A percentile compares a stretch with the other conserved stretches of the same genome.
Evolutionary conservation across 345 rosid species (phyloP).

Genomic region (Hypericum perforatum): DNA sequence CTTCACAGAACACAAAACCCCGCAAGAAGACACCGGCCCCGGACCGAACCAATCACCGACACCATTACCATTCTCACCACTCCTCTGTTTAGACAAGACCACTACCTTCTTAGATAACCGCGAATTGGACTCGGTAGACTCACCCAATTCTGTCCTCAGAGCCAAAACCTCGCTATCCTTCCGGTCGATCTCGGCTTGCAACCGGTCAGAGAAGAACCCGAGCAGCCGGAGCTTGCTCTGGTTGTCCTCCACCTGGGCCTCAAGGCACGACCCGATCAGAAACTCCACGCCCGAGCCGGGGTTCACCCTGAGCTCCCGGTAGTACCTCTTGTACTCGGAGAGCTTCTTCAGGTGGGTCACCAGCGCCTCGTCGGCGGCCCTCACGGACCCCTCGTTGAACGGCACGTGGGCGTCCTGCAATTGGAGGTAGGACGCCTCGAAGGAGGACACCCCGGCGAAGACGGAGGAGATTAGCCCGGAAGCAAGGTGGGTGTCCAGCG

Average conservation of each 20-base stretch:
- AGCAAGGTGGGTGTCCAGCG: constrained; percentile 31
- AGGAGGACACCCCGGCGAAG: constrained; percentile 61
- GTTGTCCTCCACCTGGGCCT: constrained; percentile 84
- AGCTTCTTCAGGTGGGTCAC: constrained; percentile 59
- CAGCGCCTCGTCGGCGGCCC: constrained; percentile 63
- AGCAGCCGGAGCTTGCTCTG: constrained; percentile 86
- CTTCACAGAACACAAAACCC: constrained; percentile 46
- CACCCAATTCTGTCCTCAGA: constrained; percentile 54
- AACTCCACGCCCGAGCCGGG: constrained; percentile 35
- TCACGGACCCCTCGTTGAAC: constrained; percentile 46
- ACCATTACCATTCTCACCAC: too few species aligned
- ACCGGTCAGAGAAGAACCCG: constrained; percentile 54
- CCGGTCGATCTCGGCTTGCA: constrained; percentile 72
- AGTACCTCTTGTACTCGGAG: constrained; percentile 61
- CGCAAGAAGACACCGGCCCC: constrained; percentile 24
- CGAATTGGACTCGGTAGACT: constrained; percentile 43
- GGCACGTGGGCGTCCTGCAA: constrained; percentile 81
- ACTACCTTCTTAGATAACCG: constrained; percentile 44
- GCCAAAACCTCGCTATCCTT: constrained; percentile 48
- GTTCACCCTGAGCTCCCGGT: constrained; percentile 34
- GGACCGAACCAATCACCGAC: constrained; percentile 23
- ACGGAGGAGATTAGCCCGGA: constrained; percentile 55
- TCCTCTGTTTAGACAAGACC: too few species aligned
- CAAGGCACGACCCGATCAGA: constrained; percentile 61
- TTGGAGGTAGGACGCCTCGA: constrained; percentile 85